Percentiles rank a stretch among this genome's conserved stretches.
Conservation (phyloP, 2,329 filamentous ascomycete genomes). For the Beauveria brongniartii region DNA sequence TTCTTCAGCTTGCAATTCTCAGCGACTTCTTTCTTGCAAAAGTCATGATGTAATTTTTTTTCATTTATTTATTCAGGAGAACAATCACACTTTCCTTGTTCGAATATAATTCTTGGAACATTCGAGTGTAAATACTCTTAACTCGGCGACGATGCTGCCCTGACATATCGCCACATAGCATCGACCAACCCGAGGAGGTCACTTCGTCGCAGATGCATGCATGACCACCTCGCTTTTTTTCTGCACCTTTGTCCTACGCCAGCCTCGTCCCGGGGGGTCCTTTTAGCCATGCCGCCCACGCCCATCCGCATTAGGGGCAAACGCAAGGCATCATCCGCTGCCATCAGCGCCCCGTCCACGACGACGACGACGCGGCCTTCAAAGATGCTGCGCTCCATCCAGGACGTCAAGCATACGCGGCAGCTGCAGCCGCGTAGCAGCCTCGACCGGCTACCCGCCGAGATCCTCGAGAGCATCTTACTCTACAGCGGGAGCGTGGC, state of each 20-base stretch:
- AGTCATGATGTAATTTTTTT: neutral
- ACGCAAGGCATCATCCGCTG: conserved; percentile 20
- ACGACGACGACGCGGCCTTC: neutral
- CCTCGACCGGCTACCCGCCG: conserved; percentile 36
- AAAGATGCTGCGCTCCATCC: conserved; percentile 11
- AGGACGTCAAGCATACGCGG: conserved; percentile 23
- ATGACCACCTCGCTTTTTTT: neutral
- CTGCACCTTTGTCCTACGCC: neutral
- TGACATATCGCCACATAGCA: neutral
- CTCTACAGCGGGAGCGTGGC: conserved; percentile 40
- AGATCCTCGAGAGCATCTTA: conserved; percentile 47
- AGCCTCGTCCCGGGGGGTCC: neutral
- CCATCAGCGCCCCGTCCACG: neutral
- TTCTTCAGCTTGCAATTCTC: neutral
- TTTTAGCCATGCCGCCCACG: conserved; percentile 36
- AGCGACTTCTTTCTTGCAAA: too few relatives aligned
- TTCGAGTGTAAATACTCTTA: too few relatives aligned
- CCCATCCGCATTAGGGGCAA: conserved; percentile 42
- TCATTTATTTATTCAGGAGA: too few relatives aligned
- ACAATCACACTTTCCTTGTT: too few relatives aligned
- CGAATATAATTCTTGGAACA: too few relatives aligned
- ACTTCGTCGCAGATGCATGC: neutral
- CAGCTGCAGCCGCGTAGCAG: conserved; percentile 18
- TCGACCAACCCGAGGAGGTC: neutral
- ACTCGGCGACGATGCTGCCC: neutral